These are phyloP conservation scores for Chernovozyma sophiae-reginae DNA, from an alignment of 1,139 yeast species.

Conservation along the genomic window DNA sequence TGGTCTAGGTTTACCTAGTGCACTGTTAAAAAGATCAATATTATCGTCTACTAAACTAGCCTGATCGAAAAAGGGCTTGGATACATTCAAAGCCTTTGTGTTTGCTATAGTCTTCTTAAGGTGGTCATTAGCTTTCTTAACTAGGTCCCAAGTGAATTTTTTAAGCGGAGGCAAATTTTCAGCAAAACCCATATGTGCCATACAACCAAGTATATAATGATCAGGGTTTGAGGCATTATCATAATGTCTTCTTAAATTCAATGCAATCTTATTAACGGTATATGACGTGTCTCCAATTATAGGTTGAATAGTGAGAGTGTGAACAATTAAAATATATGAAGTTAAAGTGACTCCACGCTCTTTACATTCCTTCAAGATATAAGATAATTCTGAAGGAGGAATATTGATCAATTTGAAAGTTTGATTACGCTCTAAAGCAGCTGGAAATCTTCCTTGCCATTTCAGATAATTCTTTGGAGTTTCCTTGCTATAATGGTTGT, in stretches of 20 bases:
- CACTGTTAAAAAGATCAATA: constrained; percentile 17
- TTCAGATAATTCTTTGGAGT: constrained; percentile 21
- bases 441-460: constrained; percentile 34
- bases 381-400: constrained; percentile 19
- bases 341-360: constrained; percentile 31
- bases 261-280: constrained; percentile 27
- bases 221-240: constrained; percentile 10
- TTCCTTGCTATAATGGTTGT: constrained; percentile 19
- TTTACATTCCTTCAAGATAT: constrained; percentile 28
- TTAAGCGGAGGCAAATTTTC: constrained; percentile 27
- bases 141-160: constrained; percentile 35
- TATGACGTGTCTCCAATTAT: constrained; percentile 20
- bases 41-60: constrained; percentile 18
- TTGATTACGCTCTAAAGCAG: constrained; percentile 15
- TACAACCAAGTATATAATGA: constrained; percentile 30
- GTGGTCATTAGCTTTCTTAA: constrained; percentile 17
- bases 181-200: constrained; percentile 31
- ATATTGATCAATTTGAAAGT: constrained; percentile 31
- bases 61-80: constrained; percentile 18
- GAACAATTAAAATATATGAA: constrained; percentile 25
- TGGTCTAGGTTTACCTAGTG: constrained; percentile 25
- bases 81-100: constrained; percentile 21
- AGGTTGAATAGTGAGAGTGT: constrained; percentile 27
- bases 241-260: constrained; percentile 30
- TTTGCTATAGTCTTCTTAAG: constrained; percentile 19